Conservation (phyloP, 2,329 filamentous ascomycete species). For the Phyllosticta citriasiana region DNA sequence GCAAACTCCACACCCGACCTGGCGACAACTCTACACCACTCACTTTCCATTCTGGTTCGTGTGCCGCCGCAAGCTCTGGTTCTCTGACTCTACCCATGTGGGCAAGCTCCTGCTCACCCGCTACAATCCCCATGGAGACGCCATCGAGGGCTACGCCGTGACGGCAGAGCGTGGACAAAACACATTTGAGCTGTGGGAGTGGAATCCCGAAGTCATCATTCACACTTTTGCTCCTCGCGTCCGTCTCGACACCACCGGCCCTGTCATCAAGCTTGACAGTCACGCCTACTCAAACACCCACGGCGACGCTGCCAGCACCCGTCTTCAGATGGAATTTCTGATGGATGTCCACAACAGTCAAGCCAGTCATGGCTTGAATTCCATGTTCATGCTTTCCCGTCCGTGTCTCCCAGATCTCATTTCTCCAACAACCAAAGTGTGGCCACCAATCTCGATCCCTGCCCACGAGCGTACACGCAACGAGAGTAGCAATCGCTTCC, state of each 20-base stretch:
- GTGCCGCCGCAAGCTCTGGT: slow-evolving; percentile 72
- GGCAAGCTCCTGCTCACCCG: slow-evolving; percentile 69
- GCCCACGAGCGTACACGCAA: slow-evolving; percentile 48
- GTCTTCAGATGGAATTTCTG: slow-evolving; percentile 42
- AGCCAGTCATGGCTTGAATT: slow-evolving; percentile 40
- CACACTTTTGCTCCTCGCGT: slow-evolving; percentile 63
- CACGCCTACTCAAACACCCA: slow-evolving; percentile 18
- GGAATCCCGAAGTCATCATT: slow-evolving; percentile 56
- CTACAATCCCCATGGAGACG: slow-evolving; percentile 61
- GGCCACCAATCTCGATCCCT: slow-evolving; percentile 67
- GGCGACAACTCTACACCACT: slow-evolving; percentile 59
- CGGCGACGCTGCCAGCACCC: slow-evolving; percentile 17
- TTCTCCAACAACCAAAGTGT: slow-evolving; percentile 40
- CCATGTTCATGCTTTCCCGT: slow-evolving; percentile 58
- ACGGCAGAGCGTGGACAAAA: slow-evolving; percentile 40
- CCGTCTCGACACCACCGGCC: slow-evolving; percentile 63
- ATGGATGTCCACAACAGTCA: slow-evolving; percentile 32
- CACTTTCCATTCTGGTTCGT: slow-evolving; percentile 83
- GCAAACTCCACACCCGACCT: slow-evolving; percentile 52
- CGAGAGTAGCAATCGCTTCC: slow-evolving; percentile 35
- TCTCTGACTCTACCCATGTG: slow-evolving; percentile 61
- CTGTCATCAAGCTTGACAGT: slow-evolving; percentile 42
- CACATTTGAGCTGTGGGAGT: slow-evolving; percentile 53
- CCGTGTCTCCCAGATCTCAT: slow-evolving; percentile 34
- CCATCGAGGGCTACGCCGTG: slow-evolving; percentile 72